These are phyloP conservation scores for Aspergillus tubingensis DNA, from an alignment of 2,329 filamentous ascomycete genomes.

Conservation along the genomic window DNA sequence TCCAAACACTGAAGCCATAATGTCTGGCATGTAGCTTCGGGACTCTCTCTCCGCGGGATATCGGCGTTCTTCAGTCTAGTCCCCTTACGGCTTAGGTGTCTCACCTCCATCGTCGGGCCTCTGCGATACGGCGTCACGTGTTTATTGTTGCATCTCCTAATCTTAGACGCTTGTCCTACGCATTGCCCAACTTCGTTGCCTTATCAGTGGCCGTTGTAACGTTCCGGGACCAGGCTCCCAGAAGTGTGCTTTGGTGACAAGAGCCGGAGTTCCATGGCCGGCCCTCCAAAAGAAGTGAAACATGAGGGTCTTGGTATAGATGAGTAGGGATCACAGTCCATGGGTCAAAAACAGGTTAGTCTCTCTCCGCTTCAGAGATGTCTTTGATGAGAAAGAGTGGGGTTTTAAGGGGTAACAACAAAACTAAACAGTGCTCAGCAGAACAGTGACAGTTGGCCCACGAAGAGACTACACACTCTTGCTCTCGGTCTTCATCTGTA, in stretches of 20 bases:
- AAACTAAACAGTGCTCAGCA: not conserved
- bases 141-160: conserved; percentile 10
- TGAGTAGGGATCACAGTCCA: not conserved
- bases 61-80: conserved; percentile 7
- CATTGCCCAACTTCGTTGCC: conserved; percentile 17
- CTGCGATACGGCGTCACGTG: conserved; percentile 30
- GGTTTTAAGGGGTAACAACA: not conserved
- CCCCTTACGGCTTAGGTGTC: conserved; percentile 9
- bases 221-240: conserved; percentile 39
- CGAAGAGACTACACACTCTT: not conserved
- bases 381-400: not conserved
- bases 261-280: not conserved
- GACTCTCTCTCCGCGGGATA: not conserved
- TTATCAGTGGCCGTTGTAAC: conserved; percentile 26
- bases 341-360: not conserved
- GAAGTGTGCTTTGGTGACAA: not conserved
- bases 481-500: not conserved
- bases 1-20: not conserved
- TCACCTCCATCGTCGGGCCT: not conserved
- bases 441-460: not conserved
- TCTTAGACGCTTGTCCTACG: conserved; percentile 20
- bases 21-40: not conserved
- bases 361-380: not conserved
- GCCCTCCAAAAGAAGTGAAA: not conserved
- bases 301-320: not conserved